Conservation (phyloP, 2,329 filamentous ascomycete species). For the Beauveria sp. region DNA sequence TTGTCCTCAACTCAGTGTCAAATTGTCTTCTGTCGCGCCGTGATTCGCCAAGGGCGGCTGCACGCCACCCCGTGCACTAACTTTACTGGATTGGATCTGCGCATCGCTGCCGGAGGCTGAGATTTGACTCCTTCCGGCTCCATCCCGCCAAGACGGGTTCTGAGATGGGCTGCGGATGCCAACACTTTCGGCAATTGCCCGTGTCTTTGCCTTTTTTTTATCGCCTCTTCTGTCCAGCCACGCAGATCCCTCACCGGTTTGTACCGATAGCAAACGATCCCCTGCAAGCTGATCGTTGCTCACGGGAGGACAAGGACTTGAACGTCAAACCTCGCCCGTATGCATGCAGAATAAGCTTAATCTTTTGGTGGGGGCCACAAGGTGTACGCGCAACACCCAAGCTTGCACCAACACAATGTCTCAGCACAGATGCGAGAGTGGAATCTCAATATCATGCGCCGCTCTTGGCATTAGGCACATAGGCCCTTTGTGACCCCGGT, state of each 20-base stretch:
- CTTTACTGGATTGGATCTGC: not conserved
- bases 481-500: not conserved
- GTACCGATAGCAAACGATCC: not conserved
- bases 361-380: not conserved
- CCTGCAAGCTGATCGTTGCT: not conserved
- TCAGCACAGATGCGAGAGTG: not conserved
- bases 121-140: not conserved
- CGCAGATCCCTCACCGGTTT: not conserved
- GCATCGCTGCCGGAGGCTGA: conserved; percentile 3
- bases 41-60: not conserved
- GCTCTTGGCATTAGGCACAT: conserved; percentile 3
- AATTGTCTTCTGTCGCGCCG: not conserved
- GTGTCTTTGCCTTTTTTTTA: not conserved
- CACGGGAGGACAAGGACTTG: not conserved
- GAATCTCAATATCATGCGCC: not conserved
- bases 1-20: not conserved
- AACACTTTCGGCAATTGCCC: not conserved
- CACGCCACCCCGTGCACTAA: not conserved
- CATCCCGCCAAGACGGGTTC: conserved; percentile 1
- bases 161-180: not conserved
- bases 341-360: not conserved
- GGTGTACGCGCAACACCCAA: not conserved
- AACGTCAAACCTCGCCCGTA: not conserved
- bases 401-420: not conserved
- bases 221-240: not conserved